Base-by-base conservation (phyloP, 257 asterid species). In the Eucommia ulmoides region DNA sequence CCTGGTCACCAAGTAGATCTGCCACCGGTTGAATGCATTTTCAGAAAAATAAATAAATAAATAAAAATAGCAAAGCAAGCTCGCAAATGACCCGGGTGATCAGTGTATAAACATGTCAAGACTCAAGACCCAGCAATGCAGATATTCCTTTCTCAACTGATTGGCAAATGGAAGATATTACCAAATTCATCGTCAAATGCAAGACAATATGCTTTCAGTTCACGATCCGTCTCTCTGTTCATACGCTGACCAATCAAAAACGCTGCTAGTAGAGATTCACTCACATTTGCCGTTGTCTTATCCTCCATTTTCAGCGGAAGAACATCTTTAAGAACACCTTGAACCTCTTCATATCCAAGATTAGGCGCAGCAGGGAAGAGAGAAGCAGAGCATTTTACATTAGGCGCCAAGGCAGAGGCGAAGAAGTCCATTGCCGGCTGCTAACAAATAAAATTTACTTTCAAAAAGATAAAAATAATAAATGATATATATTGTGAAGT, bases 331-430 rank as follows among this genome's bases (percentile, higher is more conserved):
- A 89, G 62, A 46, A 89, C 93, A 63, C 94, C 97, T 63, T 80
- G 91, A 60, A 80, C 97, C 72, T 89, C 97, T 62, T 89, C 97
- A 33, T 89, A n/a, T n/a, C n/a, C n/a, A n/a, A n/a, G n/a, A n/a
- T n/a, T n/a, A n/a, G n/a, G n/a, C n/a, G n/a, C n/a, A n/a, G n/a
- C n/a, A n/a, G n/a, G n/a, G n/a, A n/a, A n/a, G n/a, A n/a, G n/a
- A n/a, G n/a, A n/a, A n/a, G n/a, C n/a, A n/a, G n/a, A n/a, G n/a
- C n/a, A n/a, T n/a, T n/a, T n/a, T n/a, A n/a, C n/a, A n/a, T n/a
- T n/a, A n/a, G n/a, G n/a, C n/a, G n/a, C n/a, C n/a, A n/a, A n/a
- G n/a, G n/a, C n/a, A n/a, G n/a, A n/a, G n/a, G n/a, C n/a, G n/a
- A n/a, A n/a, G n/a, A n/a, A n/a, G n/a, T n/a, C n/a, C n/a, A n/a